A percentile compares a stretch with the other conserved stretches of the same genome.
Conservation (phyloP, 257 asterid genomes). For the Forsythia viridissima region DNA sequence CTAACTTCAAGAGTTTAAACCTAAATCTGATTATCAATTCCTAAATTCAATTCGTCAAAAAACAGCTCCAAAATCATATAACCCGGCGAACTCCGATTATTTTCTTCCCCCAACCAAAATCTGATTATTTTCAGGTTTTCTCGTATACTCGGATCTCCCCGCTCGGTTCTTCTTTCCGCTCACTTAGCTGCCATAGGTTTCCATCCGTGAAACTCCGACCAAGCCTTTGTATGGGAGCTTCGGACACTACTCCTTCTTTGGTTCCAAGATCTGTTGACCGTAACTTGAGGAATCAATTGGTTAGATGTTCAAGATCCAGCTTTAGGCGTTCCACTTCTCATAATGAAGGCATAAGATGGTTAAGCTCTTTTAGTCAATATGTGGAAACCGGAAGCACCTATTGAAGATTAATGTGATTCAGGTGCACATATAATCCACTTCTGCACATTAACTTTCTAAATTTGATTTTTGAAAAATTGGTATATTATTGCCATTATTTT, state of each 20-base stretch:
- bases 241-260: slow-evolving; percentile 56
- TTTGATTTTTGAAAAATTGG: slow-evolving; percentile 15
- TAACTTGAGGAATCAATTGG: slow-evolving; percentile 28
- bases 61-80: no score
- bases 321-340: slow-evolving; percentile 54
- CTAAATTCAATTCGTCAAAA: no score
- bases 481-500: slow-evolving; percentile 8
- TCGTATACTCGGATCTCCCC: slow-evolving; percentile 48
- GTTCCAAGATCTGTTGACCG: slow-evolving; percentile 39
- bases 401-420: slow-evolving; percentile 28
- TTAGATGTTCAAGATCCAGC: slow-evolving; percentile 51
- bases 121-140: slow-evolving; percentile 4
- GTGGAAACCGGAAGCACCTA: slow-evolving; percentile 54
- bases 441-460: not conserved
- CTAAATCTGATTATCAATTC: no score
- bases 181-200: slow-evolving; percentile 62
- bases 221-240: slow-evolving; percentile 62
- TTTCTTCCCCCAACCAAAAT: no score
- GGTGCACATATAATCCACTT: not conserved
- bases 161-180: slow-evolving; percentile 56
- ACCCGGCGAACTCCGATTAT: no score
- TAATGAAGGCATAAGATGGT: slow-evolving; percentile 60
- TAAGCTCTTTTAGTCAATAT: slow-evolving; percentile 63
- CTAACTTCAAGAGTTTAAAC: no score
- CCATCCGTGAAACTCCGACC: slow-evolving; percentile 53